phyloP scores from a whole-genome alignment of 306 rosid genomes.

The Glycine latifolia region DNA sequence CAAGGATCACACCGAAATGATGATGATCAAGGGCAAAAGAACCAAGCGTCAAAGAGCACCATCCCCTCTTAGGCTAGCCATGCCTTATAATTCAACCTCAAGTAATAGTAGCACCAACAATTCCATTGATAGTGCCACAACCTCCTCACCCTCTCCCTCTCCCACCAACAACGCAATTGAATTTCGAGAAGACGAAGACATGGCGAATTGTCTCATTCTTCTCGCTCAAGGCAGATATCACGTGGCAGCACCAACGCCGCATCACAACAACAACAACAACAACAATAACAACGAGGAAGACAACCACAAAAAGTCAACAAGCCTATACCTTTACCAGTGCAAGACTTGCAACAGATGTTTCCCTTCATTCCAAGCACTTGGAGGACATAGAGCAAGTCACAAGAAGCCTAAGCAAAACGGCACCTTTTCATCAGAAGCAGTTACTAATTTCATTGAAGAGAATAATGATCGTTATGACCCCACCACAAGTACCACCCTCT shows the following conservation, averaged over 20 bases:
- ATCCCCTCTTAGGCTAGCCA: constrained; percentile 52
- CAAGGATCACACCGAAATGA: constrained; percentile 40
- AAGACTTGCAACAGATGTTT: constrained; percentile 84
- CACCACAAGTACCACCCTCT: constrained; percentile 60
- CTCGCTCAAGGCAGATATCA: constrained; percentile 63
- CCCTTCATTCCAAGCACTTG: constrained; percentile 88
- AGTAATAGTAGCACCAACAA: constrained; percentile 3
- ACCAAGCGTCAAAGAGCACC: constrained; percentile 71
- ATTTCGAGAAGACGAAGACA: constrained; percentile 59
- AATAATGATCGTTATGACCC: constrained; percentile 20
- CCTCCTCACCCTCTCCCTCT: constrained; percentile 6
- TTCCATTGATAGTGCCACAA: constrained; percentile 31
- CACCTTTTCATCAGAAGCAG: constrained; percentile 1
- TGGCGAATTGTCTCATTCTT: constrained; percentile 88
- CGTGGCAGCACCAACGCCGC: background rate
- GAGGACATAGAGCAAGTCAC: constrained; percentile 95
- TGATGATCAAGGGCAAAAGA: constrained; percentile 70
- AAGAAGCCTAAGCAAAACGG: constrained; percentile 60
- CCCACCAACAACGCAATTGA: constrained; percentile 11
- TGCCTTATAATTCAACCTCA: constrained; percentile 52
- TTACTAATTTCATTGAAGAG: constrained; percentile 6
- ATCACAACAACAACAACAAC: background rate
- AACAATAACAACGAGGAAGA: background rate
- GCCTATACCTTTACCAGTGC: constrained; percentile 59
- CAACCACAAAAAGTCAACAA: constrained; percentile 9